phyloP scores from a whole-genome alignment of 2,329 filamentous ascomycete species.

The Mollisia scopiformis region DNA sequence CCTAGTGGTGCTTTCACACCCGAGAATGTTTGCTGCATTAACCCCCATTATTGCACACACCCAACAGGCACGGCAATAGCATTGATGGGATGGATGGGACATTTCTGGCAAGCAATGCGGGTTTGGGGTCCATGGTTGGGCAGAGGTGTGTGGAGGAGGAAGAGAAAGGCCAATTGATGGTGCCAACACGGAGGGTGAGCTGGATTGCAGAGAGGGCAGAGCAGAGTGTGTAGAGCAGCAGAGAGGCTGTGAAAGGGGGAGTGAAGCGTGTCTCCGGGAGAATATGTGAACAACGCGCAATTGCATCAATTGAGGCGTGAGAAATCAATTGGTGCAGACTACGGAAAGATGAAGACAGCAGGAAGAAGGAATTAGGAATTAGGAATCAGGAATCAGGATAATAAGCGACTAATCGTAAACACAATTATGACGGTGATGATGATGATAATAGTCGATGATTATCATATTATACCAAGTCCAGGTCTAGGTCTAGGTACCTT shows the following conservation, averaged over 20 bases:
- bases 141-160: too few relatives aligned
- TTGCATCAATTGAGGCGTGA: neutral
- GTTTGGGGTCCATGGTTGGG: neutral
- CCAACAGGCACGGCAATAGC: neutral
- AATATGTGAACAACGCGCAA: neutral
- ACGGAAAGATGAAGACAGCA: neutral
- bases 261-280: neutral
- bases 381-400: too few relatives aligned
- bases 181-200: neutral
- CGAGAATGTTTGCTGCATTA: neutral
- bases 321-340: neutral
- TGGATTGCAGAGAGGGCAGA: too few relatives aligned
- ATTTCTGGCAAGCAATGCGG: neutral
- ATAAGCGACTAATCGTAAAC: neutral
- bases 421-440: neutral
- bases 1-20: neutral
- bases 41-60: neutral
- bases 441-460: too few relatives aligned
- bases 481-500: too few relatives aligned
- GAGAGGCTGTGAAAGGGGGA: constrained; percentile 1
- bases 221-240: neutral
- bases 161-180: neutral
- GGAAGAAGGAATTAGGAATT: too few relatives aligned
- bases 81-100: neutral
- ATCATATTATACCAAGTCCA: too few relatives aligned